Percentiles rank a stretch among this genome's conserved stretches.
These are phyloP conservation scores for Chamaenerion angustifolium DNA, from an alignment of 345 rosid genomes.

Conservation along the genomic window DNA sequence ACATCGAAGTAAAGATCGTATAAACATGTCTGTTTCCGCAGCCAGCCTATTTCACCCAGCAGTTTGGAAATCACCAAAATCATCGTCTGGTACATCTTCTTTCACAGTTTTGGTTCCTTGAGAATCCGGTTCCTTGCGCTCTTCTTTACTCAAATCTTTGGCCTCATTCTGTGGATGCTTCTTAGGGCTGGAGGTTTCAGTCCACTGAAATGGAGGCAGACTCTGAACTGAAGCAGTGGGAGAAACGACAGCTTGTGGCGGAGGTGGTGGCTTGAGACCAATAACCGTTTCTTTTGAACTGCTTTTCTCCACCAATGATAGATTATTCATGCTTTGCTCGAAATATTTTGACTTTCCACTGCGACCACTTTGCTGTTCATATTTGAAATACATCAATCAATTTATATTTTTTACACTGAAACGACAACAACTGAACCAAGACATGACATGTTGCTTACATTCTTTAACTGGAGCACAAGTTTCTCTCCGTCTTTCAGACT, in stretches of 20 bases:
- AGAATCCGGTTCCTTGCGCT: constrained; percentile 17
- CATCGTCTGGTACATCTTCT: constrained; percentile 52
- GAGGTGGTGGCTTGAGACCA: constrained; percentile 67
- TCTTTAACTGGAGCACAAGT: constrained; percentile 65
- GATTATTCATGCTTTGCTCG: constrained; percentile 45
- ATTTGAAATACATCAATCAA: constrained; percentile 2
- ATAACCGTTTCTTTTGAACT: constrained; percentile 35
- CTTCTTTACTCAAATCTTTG: constrained; percentile 15
- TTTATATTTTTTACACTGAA: neutral
- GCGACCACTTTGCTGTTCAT: constrained; percentile 28
- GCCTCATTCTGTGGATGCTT: constrained; percentile 13
- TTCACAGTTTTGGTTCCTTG: constrained; percentile 18
- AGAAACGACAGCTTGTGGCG: constrained; percentile 55
- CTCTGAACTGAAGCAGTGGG: constrained; percentile 25
- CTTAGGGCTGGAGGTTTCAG: constrained; percentile 20
- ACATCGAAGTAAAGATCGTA: neutral
- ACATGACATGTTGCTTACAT: constrained; percentile 22
- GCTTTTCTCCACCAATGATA: constrained; percentile 47
- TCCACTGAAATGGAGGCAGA: constrained; percentile 22
- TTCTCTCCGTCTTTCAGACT: constrained; percentile 92
- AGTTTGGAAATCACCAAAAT: constrained; percentile 96
- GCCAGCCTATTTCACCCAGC: constrained; percentile 30
- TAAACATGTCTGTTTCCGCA: neutral
- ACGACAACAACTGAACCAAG: neutral
- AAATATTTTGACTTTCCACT: constrained; percentile 33